Base-by-base conservation (phyloP, 306 rosid species). In the Citrullus colocynthis region DNA sequence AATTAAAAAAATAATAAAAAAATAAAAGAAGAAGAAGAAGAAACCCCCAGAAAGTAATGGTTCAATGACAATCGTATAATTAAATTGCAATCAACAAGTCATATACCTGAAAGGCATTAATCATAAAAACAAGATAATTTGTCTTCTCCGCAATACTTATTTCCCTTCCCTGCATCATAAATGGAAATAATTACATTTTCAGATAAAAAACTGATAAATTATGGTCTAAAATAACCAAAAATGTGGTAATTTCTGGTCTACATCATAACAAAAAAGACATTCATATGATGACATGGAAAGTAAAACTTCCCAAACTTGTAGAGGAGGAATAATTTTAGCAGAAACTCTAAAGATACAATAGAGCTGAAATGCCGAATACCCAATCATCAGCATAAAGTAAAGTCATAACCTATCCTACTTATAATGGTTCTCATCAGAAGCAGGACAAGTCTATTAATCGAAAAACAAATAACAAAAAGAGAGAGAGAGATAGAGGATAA, bases 91-190 rank as follows among this genome's bases (percentile, higher is more conserved):
- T 71, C 63, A 39, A 5, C 16, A 17, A 28, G 39, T 73, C 80
- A 56, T 78, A 76, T 92, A 95, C 97, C 97, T 95, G 97, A 83
- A 95, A 95, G 41, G 92, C 91, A 82, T 95, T 95, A 69, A 95
- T 90, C 96, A 95, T 95, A 90, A 95, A 95, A 81, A 95, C 93
- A 81, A 95, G 82, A 87, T 92, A 95, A 85, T 90, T 92, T 42
- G 97, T 90, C 92, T 92, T 95, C 89, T 92, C 99, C 2, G 97
- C 95, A 48, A 92, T 87, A 78, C 87, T 87, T 71, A 89, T 78
- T 67, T 95, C 97, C 78, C 93, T 88, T 85, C 97, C 99, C 99
- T 95, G 60, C 89, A 84, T 65, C 82, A 70, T 78, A 65, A 83
- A 72, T 75, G 54, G 66, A 79, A 78, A 79, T 77, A 59, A 78